Base-by-base conservation (phyloP, 805 yeast genomes). In the Ogataea zsoltii region DNA sequence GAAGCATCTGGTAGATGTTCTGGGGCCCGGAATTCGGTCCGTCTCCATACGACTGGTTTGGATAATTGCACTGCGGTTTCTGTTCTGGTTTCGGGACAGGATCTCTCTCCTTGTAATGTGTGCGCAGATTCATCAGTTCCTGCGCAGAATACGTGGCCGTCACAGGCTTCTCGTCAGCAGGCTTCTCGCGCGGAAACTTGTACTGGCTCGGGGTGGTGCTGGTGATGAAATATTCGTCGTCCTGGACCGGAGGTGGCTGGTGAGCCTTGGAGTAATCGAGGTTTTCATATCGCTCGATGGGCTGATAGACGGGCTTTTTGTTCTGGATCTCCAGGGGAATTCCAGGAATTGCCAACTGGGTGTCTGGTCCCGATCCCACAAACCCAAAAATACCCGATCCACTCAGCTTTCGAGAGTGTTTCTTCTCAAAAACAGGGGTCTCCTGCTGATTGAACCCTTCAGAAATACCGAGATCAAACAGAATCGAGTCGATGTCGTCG, bases 341-440 rank as follows among this genome's bases (percentile, higher is more conserved):
- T 11, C 85, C 85, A 6, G 82, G 76, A 36, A 85, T 74, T 2
- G 87, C 79, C 30, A 85, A 62, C 38, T 80, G 84, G 12, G 62
- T 56, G 46, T 79, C 77, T 48, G 75, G 74, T 60, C 85, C 91
- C 0, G 51, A 38, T 37, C 79, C 81, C 7, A 74, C 68, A 53
- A 77, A 85, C 0, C 95, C 95, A 63, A 86, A 86, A 21, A 86
- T 85, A 2, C 87, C 92, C 3, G 92, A 83, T 12, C 95, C 95
- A 68, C 90, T 83, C 15, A 78, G 71, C 46, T 80, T 79, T 52
- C 88, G 76, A 42, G 75, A 65, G 59, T 85, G 92, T 18, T 63
- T 60, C 46, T 53, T 58, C 23, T 42, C 40, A 37, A 46, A 38
- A 19, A 21, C 25, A 21, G 41, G n/a, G 6, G 42, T 30, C 38